Base-by-base conservation (phyloP, 225 moss, liverwort and hornwort genomes). In the Sphagnum tenellum region DNA sequence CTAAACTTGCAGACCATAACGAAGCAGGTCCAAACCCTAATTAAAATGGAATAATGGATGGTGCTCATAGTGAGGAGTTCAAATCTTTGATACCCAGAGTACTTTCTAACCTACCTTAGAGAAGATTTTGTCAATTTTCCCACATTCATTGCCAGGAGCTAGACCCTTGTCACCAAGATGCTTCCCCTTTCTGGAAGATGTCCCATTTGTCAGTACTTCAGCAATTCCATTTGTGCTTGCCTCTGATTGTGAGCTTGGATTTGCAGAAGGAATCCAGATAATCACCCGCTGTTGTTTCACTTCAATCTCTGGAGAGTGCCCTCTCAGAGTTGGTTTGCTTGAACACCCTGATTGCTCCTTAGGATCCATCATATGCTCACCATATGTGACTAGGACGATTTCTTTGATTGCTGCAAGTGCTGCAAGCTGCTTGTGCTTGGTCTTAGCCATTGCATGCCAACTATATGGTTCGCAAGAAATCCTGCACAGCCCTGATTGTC, bases 401-500 rank as follows among this genome's bases (percentile, higher is more conserved):
- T 61, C 66, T 45, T 75, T 73, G 64, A 75, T 69, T 75, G 84
- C 80, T 68, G 77, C 84, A 61, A 84, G 70, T 45, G 84, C 84
- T 68, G 84, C 84, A 70, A 84, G 73, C 55, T 81, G 80, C 68
- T 84, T 81, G 48, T 80, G 84, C 77, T 84, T 84, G 44, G 84
- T 84, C 73, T 84, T 84, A 7, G 80, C 80, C 84, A 84, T 84
- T 59, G 49, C 67, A 4, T 48, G 58, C 29, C 29, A 29, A 29
- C 29, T 29, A 29, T 29, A 29, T 29, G 29, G 29, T 29, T 29
- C 29, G 0, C 29, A 29, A 29, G 29, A 29, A 29, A 29, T 29
- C 29, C 29, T 29, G 29, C 29, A 29, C 29, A 29, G 29, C 29
- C 29, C 29, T 29, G 29, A 29, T 29, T 29, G 29, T 29, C 29